phyloP scores from a whole-genome alignment of 305 asterid species.

The Solanum hybrid region DNA sequence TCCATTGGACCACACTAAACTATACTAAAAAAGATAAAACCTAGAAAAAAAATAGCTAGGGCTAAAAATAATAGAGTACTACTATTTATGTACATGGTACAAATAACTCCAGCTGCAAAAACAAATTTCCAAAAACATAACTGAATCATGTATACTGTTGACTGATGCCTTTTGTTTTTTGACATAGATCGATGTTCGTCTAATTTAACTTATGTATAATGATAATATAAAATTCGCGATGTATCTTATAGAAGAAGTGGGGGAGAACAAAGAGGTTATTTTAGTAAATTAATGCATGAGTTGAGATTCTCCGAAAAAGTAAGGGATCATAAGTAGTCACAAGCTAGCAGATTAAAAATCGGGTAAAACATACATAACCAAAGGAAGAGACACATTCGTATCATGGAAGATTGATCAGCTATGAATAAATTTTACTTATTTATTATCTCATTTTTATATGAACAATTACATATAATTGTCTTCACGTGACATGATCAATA shows the following conservation, averaged over 20 bases:
- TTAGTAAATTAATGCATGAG: background rate
- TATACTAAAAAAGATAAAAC: background rate
- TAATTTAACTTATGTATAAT: background rate
- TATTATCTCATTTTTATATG: background rate
- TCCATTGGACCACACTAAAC: slow-evolving; percentile 27
- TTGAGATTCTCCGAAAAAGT: background rate
- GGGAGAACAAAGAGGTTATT: background rate
- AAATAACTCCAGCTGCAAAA: background rate
- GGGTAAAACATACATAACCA: background rate
- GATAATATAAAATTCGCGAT: background rate
- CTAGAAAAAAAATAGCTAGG: background rate
- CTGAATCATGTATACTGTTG: slow-evolving; percentile 2
- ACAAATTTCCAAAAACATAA: slow-evolving; percentile 11
- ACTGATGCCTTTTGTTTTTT: background rate
- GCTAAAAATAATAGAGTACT: background rate
- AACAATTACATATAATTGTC: background rate
- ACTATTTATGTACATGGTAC: background rate
- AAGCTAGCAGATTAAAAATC: background rate
- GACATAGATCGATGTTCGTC: background rate
- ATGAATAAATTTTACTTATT: background rate
- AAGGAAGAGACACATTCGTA: background rate
- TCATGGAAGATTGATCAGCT: background rate
- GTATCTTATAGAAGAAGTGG: background rate
- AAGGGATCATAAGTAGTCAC: background rate
- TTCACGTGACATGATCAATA: background rate